These are phyloP conservation scores for Nitzschia putrida DNA, from an alignment of 108 stramenopile species.

Conservation along the genomic window DNA sequence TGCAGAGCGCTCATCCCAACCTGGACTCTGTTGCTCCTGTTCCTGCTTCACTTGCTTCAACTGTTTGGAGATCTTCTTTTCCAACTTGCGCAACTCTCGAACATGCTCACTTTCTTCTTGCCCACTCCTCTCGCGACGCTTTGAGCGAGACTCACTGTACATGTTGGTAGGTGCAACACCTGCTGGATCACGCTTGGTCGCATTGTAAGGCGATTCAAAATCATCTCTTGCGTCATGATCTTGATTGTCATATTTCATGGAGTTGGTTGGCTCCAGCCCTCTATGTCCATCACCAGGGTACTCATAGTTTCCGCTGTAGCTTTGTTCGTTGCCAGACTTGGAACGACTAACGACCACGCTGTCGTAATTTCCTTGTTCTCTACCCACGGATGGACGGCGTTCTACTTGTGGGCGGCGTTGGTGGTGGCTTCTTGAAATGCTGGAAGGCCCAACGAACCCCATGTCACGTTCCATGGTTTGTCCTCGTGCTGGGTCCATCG, in stretches of 20 bases:
- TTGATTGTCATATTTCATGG: background rate
- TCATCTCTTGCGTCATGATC: constrained; percentile 8
- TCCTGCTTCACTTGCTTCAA: constrained; percentile 13
- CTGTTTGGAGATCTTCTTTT: constrained; percentile 30
- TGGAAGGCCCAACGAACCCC: background rate
- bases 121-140: background rate
- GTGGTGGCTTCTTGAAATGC: background rate
- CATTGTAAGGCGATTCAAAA: background rate
- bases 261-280: background rate
- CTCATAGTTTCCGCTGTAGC: background rate
- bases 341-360: background rate
- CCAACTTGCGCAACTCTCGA: constrained; percentile 25
- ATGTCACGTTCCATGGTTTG: background rate
- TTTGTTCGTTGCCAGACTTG: constrained; percentile 1
- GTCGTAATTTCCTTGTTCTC: constrained; percentile 9
- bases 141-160: background rate
- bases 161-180: background rate
- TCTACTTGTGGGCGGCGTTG: background rate
- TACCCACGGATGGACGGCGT: background rate
- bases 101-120: constrained; percentile 5
- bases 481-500: background rate
- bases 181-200: background rate
- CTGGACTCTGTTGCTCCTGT: constrained; percentile 2
- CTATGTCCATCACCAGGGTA: background rate
- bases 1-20: constrained; percentile 19